Conservation (phyloP, 2,329 filamentous ascomycete species). For the Botryosphaeria dothidea region DNA sequence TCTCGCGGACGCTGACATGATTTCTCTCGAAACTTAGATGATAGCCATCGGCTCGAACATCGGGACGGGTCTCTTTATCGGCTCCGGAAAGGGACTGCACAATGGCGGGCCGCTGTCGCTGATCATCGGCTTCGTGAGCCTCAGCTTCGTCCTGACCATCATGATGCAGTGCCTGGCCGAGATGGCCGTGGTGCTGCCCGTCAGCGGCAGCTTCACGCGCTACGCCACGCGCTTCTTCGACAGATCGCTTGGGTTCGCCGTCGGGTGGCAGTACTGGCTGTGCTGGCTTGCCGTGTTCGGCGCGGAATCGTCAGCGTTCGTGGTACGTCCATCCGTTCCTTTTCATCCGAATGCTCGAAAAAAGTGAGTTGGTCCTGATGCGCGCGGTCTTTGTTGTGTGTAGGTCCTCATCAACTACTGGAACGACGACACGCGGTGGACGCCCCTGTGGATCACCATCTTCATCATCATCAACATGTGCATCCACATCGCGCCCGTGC, state of each 20-base stretch:
- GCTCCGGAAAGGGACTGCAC: conserved; percentile 55
- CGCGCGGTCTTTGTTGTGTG: conserved; percentile 32
- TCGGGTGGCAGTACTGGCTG: conserved; percentile 92
- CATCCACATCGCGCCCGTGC: conserved; percentile 88
- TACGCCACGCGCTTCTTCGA: conserved; percentile 97
- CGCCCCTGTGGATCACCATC: conserved; percentile 72
- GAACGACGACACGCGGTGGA: conserved; percentile 55
- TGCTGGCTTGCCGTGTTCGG: conserved; percentile 79
- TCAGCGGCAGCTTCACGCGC: conserved; percentile 83
- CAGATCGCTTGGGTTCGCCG: conserved; percentile 90
- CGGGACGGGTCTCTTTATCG: conserved; percentile 74
- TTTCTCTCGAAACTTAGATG: too few species aligned
- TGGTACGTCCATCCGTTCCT: conserved; percentile 52
- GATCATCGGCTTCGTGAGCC: conserved; percentile 51
- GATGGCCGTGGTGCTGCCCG: conserved; percentile 84
- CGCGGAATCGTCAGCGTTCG: not conserved
- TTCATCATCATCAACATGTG: conserved; percentile 75
- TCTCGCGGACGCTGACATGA: too few species aligned
- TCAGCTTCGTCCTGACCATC: conserved; percentile 86
- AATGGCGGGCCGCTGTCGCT: conserved; percentile 39
- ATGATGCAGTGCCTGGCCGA: conserved; percentile 91
- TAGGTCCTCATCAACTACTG: conserved; percentile 83
- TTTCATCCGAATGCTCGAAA: not conserved
- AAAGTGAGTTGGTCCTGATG: too few species aligned
- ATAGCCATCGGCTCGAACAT: conserved; percentile 73